A percentile compares a stretch with the other conserved stretches of the same genome.
These are phyloP conservation scores for Protostelium mycophagum DNA, from an alignment of 78 protist species.

Conservation along the genomic window DNA sequence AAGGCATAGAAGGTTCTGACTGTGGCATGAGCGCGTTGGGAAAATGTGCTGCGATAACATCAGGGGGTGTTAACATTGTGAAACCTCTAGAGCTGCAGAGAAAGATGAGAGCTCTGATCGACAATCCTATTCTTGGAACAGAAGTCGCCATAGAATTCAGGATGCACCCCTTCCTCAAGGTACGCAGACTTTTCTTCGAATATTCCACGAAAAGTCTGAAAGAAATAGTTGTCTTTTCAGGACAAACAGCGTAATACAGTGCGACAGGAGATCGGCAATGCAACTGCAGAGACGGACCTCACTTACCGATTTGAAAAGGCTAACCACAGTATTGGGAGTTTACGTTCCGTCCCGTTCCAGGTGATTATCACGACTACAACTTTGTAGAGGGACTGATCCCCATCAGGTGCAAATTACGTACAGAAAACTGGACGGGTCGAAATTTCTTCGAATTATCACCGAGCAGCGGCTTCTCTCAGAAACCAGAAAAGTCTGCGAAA, in stretches of 20 bases:
- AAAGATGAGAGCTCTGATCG: constrained; percentile 17
- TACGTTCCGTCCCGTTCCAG: not conserved
- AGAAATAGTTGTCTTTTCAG: constrained; percentile 1
- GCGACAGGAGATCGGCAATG: constrained; percentile 35
- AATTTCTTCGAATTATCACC: constrained; percentile 56
- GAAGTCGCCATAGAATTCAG: constrained; percentile 19
- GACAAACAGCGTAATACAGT: constrained; percentile 8
- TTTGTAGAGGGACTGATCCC: constrained; percentile 29
- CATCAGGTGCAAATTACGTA: constrained; percentile 66
- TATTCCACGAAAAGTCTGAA: not conserved
- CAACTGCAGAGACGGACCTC: constrained; percentile 23
- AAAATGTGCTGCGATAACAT: constrained; percentile 21
- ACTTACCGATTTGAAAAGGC: not conserved
- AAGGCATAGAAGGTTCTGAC: constrained; percentile 56
- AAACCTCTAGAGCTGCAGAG: constrained; percentile 54
- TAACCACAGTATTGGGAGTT: not conserved
- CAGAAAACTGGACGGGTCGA: constrained; percentile 42
- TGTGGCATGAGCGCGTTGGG: constrained; percentile 27
- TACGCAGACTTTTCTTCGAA: not conserved
- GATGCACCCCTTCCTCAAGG: constrained; percentile 15
- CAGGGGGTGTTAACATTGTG: constrained; percentile 50
- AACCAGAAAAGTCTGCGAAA: constrained; percentile 3
- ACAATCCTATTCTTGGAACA: constrained; percentile 56
- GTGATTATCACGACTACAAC: constrained; percentile 13
- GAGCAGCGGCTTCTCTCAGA: not conserved